Evolutionary conservation across 371 early-diverging fungal genomes (phyloP).

Genomic region (Mucor piriformis): DNA sequence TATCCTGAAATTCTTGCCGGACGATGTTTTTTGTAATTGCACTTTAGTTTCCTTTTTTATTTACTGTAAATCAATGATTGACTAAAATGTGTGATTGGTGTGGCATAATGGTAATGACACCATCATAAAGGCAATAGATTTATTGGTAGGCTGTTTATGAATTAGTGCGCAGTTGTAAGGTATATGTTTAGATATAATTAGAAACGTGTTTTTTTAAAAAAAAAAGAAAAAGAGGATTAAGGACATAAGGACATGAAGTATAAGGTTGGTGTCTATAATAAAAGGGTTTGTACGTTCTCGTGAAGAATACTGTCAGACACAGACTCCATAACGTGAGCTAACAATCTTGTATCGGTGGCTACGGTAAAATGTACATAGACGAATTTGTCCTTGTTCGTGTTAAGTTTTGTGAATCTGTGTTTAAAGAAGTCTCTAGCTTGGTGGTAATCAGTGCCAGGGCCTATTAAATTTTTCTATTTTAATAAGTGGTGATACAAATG

Average conservation of each 20-base stretch:
- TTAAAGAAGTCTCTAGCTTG: conserved; percentile 32
- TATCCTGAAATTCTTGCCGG: too few species aligned
- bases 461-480: conserved; percentile 6
- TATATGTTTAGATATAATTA: too few species aligned
- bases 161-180: too few species aligned
- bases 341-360: conserved; percentile 55
- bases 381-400: conserved; percentile 44
- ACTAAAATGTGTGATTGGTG: too few species aligned
- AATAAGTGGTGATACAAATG: not conserved
- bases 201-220: not conserved
- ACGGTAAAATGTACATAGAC: conserved; percentile 60
- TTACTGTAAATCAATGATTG: too few species aligned
- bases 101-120: too few species aligned
- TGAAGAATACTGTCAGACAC: conserved; percentile 57
- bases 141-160: too few species aligned
- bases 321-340: conserved; percentile 55
- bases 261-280: conserved; percentile 18
- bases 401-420: conserved; percentile 21
- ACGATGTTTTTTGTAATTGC: too few species aligned
- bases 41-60: too few species aligned
- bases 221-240: not conserved
- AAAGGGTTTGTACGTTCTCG: conserved; percentile 39
- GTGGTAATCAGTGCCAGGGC: conserved; percentile 24
- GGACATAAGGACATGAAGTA: conserved; percentile 5
- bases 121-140: too few species aligned